phyloP scores from a whole-genome alignment of 192 early-diverging fungal genomes.

The Coemansia sp. region DNA sequence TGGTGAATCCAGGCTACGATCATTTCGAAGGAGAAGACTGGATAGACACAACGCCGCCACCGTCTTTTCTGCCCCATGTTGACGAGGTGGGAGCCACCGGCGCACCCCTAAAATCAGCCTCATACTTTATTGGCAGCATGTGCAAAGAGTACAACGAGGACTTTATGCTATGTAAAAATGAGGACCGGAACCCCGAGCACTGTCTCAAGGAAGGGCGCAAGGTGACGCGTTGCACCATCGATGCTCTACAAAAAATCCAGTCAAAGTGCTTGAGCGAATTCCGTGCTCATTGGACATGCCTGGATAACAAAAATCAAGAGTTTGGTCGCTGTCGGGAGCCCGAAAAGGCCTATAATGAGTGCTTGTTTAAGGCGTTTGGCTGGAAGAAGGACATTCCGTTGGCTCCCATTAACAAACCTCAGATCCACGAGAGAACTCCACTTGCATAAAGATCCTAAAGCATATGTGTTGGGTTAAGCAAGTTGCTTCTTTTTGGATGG shows the following conservation, averaged over 20 bases:
- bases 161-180: slow-evolving; percentile 95
- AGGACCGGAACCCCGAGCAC: slow-evolving; percentile 82
- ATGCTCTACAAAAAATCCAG: slow-evolving; percentile 83
- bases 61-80: slow-evolving; percentile 66
- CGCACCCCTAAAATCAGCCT: slow-evolving; percentile 87
- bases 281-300: slow-evolving; percentile 85
- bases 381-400: slow-evolving; percentile 71
- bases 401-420: slow-evolving; percentile 49
- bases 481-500: too few species aligned
- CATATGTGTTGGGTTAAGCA: neutral
- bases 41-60: slow-evolving; percentile 84
- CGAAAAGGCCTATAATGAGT: slow-evolving; percentile 81
- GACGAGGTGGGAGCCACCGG: slow-evolving; percentile 88
- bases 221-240: slow-evolving; percentile 91
- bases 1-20: slow-evolving; percentile 49
- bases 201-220: slow-evolving; percentile 93
- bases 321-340: slow-evolving; percentile 72
- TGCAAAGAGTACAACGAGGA: slow-evolving; percentile 95
- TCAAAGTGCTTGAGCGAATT: slow-evolving; percentile 85
- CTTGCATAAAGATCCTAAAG: neutral
- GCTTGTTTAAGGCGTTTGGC: slow-evolving; percentile 82
- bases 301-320: slow-evolving; percentile 90
- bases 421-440: slow-evolving; percentile 35
- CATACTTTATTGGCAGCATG: slow-evolving; percentile 83
- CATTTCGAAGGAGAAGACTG: slow-evolving; percentile 55